Evolutionary conservation across 805 yeast species (phyloP).

Genomic region (Schizosaccharomyces octosporus): DNA sequence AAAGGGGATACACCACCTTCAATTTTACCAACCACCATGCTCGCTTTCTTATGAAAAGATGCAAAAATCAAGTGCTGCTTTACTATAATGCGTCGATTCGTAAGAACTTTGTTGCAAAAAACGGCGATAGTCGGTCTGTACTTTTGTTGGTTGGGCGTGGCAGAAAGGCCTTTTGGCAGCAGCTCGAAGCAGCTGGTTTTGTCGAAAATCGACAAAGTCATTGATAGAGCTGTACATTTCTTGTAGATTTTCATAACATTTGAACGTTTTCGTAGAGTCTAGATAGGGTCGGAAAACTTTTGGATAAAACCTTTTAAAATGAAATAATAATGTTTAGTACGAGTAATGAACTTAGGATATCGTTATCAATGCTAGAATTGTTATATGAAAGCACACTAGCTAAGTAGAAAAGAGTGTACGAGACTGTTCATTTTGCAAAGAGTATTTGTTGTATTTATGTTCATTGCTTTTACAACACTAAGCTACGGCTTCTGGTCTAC

Average conservation of each 20-base stretch:
- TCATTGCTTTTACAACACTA: too few species aligned
- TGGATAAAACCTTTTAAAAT: too few species aligned
- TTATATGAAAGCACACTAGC: too few species aligned
- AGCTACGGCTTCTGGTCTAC: too few species aligned
- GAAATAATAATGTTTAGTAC: too few species aligned
- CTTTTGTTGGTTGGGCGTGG: background rate
- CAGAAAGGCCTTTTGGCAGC: background rate
- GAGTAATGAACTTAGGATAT: too few species aligned
- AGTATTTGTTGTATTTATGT: too few species aligned
- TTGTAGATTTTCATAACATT: background rate
- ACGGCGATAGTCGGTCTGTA: background rate
- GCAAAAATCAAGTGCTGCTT: background rate
- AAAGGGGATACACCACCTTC: background rate
- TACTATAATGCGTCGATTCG: background rate
- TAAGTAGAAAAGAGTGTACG: too few species aligned
- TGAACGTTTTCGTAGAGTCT: background rate
- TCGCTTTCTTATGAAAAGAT: background rate
- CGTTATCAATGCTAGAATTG: too few species aligned
- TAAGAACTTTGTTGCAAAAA: background rate
- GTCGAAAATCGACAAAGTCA: background rate
- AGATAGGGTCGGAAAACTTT: background rate
- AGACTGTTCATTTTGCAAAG: too few species aligned
- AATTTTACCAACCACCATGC: background rate
- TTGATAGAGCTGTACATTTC: background rate
- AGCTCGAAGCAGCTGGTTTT: background rate